Evolutionary conservation across 352 stramenopile species (phyloP).

Genomic region (Phytophthora chlamydospora): DNA sequence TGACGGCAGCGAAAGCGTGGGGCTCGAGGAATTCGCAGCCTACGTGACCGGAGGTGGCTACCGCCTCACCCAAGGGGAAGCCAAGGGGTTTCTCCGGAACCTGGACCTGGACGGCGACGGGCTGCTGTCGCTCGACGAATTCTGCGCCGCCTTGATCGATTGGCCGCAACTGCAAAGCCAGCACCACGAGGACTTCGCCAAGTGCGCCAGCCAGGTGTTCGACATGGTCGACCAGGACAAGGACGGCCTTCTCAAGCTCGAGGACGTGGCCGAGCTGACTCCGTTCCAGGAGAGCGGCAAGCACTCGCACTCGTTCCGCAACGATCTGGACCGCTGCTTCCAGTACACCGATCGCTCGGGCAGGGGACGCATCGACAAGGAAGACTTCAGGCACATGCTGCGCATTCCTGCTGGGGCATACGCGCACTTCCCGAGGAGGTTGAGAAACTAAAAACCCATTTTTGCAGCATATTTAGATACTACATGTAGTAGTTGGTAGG

Average conservation of each 20-base stretch:
- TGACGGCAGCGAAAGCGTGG: constrained; percentile 51
- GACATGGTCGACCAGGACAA: constrained; percentile 50
- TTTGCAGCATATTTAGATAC: neutral
- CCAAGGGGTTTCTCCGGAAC: constrained; percentile 59
- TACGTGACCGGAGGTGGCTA: constrained; percentile 68
- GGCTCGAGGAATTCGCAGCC: constrained; percentile 56
- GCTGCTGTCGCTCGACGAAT: constrained; percentile 62
- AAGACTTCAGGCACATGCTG: constrained; percentile 64
- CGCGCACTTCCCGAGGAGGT: constrained; percentile 52
- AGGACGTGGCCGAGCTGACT: constrained; percentile 53
- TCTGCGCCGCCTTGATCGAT: constrained; percentile 72
- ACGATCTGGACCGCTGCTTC: constrained; percentile 68
- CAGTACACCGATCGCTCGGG: constrained; percentile 49
- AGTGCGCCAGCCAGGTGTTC: constrained; percentile 52
- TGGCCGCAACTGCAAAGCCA: constrained; percentile 63
- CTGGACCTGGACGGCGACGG: constrained; percentile 74
- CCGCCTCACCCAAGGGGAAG: constrained; percentile 62
- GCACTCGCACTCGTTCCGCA: constrained; percentile 60
- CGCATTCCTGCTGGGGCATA: constrained; percentile 52
- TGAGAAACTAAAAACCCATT: constrained; percentile 20
- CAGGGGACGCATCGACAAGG: constrained; percentile 42
- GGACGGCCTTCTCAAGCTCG: constrained; percentile 52
- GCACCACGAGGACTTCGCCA: constrained; percentile 38
- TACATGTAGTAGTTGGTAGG: constrained; percentile 7
- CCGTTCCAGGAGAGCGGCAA: constrained; percentile 38